Base-by-base conservation (phyloP, 352 stramenopile genomes). In the Phytophthora idaei region DNA sequence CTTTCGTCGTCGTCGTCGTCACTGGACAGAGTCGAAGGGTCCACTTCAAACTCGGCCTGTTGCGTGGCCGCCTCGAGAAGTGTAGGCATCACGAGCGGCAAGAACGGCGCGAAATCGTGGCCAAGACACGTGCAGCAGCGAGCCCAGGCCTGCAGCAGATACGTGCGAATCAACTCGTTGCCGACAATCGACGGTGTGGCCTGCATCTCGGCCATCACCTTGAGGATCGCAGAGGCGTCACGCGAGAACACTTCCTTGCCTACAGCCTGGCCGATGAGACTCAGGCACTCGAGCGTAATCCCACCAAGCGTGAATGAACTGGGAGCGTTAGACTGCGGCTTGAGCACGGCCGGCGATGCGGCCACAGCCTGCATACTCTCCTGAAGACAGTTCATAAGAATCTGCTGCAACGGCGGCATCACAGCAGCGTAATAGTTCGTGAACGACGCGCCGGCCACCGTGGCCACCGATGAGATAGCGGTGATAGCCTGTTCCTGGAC, bases 211-310 rank as follows among this genome's bases (percentile, higher is more conserved):
- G 82, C 81, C 81, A 94, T 93, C 51, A 97, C 75, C 71, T 88
- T 88, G 58, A 97, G 81, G 45, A 96, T 84, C n/a, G 80, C 85
- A 27, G 76, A 50, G 0, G 88, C 85, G 47, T 96, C 88, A 11
- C 42, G 41, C 0, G 64, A 77, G 61, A 97, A 97, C n/a, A 87
- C 61, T 0, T 87, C 80, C 46, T 83, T 85, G 29, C 87, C 88
- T 0, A 96, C 90, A 15, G 88, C 84, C 29, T 92, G 64, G n/a
- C 80, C 81, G 32, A 91, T 91, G 2, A 93, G 67, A 70, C 80
- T 93, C 60, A 95, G 82, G 56, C 88, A 95, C 67, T 95, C 86
- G 31, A 95, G 77, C 45, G 83, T 92, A 64, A 94, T 94, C n/a
- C 88, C 88, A 45, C 80, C 85, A 21, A 95, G 80, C 12, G 82